phyloP scores from a whole-genome alignment of 179 eudicot genomes.

The Heliamphora pulchella region DNA sequence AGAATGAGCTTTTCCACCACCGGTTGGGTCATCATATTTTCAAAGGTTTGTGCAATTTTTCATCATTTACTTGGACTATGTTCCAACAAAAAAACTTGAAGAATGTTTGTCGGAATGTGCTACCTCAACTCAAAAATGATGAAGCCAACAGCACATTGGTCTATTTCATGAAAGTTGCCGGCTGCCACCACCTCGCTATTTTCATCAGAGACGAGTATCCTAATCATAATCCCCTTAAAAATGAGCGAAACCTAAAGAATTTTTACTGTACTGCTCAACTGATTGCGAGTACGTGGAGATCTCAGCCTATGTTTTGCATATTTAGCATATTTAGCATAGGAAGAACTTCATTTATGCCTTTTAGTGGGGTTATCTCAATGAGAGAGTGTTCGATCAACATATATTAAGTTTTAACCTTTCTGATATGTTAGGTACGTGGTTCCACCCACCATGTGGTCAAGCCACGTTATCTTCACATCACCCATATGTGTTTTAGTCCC shows the following conservation, averaged over 20 bases:
- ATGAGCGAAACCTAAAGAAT: not conserved
- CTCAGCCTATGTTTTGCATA: no score
- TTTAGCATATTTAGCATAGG: not conserved
- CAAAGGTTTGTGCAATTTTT: not conserved
- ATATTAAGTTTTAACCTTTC: not conserved
- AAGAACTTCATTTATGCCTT: not conserved
- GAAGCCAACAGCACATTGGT: not conserved
- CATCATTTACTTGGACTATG: not conserved
- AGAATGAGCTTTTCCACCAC: no score
- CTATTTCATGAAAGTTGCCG: not conserved
- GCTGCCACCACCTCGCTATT: not conserved
- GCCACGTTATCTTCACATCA: not conserved
- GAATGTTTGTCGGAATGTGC: not conserved
- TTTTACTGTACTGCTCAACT: not conserved
- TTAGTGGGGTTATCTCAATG: not conserved
- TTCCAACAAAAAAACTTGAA: not conserved
- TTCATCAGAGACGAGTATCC: not conserved
- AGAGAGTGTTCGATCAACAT: not conserved
- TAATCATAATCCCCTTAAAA: not conserved
- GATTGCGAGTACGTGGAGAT: no score
- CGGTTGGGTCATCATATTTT: not conserved
- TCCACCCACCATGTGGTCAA: not conserved
- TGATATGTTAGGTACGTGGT: not conserved
- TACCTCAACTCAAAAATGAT: not conserved
- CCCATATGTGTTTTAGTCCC: not conserved